These are phyloP conservation scores for Endocalyx cinctus DNA, from an alignment of 2,329 filamentous ascomycete species.

Conservation along the genomic window DNA sequence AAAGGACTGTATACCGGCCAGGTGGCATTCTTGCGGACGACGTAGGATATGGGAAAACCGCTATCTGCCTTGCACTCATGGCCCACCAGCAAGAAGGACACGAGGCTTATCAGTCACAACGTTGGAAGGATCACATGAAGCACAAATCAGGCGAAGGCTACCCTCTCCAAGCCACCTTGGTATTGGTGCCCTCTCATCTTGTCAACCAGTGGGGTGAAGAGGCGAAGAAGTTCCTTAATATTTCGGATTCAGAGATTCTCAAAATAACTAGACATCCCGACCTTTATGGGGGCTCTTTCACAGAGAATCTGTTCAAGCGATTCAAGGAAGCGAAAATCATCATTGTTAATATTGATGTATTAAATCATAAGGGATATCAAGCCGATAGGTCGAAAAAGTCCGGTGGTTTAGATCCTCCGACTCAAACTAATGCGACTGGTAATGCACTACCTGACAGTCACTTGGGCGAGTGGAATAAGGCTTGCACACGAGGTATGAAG, in stretches of 20 bases:
- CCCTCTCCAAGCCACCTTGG: constrained; percentile 32
- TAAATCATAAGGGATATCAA: constrained; percentile 15
- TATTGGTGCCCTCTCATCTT: constrained; percentile 36
- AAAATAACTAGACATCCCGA: constrained; percentile 16
- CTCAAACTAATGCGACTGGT: neutral
- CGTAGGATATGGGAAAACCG: constrained; percentile 42
- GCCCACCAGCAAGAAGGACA: constrained; percentile 17
- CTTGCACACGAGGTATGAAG: constrained; percentile 16
- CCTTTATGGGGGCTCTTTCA: constrained; percentile 3
- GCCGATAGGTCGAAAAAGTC: constrained; percentile 12
- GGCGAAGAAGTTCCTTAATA: constrained; percentile 27
- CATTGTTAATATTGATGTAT: constrained; percentile 28
- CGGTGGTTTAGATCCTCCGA: constrained; percentile 10
- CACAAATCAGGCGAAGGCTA: constrained; percentile 10
- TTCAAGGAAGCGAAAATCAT: constrained; percentile 33
- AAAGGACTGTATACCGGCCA: constrained; percentile 18
- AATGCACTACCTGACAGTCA: too few relatives aligned
- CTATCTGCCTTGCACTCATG: constrained; percentile 34
- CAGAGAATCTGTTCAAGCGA: constrained; percentile 1
- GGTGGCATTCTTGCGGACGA: constrained; percentile 40
- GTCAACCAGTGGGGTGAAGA: constrained; percentile 35
- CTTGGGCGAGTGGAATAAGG: too few relatives aligned
- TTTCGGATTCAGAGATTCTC: constrained; percentile 16
- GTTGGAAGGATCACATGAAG: too few relatives aligned
- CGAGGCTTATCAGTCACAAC: neutral